Evolutionary conservation across 2,329 filamentous ascomycete species (phyloP), one percentile per base, ranked within the genome.

Genomic region (Talaromyces verruculosus): DNA sequence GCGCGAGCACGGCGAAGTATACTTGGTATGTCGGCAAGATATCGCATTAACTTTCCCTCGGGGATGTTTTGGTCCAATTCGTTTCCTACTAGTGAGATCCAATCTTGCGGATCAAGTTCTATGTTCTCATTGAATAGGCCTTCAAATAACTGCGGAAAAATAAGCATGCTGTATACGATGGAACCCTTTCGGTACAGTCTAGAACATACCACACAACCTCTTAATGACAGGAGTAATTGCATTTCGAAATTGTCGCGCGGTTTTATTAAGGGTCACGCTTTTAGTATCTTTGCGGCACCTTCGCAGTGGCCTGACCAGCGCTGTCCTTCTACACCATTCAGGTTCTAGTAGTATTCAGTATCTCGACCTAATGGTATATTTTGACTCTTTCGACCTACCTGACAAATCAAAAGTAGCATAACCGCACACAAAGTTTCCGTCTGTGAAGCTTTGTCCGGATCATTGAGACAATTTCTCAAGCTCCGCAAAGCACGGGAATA

Each of bases 381-480:
- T 17, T 7, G 10, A 25, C 8, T 35, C 8, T 41, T 17, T 5
- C n/a, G 19, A 65, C 72, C 55, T 28, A 73, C 72, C 69, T 72
- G 74, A 49, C 74, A 76, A 13, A 79, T 70, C 49, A 79, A 58
- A 6, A 80, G 61, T 13, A 80, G 28, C 71, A 75, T 75, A 0
- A 80, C 75, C 0, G 78, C 76, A 59, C 76, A 76, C 3, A 80
- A 69, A 3, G 78, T 80, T 35, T 76, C 74, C 0, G 76, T 70
- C 5, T 71, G 65, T 5, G 68, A 67, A 7, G 77, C 77, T 68
- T 75, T 74, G 25, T 62, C 49, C 6, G 71, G 72, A 30, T 79
- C 72, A 65, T 77, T 67, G 13, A 80, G 67, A 61, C 71, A 75
- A 0, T 67, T 60, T 58, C 74, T 70, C 3, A 79, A 69, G 1